These are phyloP conservation scores for Annulohypoxylon moriforme DNA, from an alignment of 495 filamentous ascomycete species.

Conservation along the genomic window DNA sequence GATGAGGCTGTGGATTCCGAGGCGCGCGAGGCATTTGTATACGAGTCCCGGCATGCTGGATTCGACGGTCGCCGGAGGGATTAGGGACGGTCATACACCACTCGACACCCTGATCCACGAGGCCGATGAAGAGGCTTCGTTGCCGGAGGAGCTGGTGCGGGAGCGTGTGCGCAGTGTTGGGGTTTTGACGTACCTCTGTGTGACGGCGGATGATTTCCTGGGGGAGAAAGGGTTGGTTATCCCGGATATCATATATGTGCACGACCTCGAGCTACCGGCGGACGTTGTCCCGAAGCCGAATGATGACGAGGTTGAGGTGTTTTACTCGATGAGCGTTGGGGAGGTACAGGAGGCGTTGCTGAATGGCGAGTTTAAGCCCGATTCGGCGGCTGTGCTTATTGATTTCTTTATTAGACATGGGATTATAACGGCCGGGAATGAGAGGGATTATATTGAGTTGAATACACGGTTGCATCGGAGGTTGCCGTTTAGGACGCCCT, in stretches of 20 bases:
- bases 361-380: constrained; percentile 65
- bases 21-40: constrained; percentile 57
- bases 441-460: constrained; percentile 63
- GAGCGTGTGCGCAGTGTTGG: constrained; percentile 50
- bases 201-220: constrained; percentile 45
- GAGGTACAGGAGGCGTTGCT: constrained; percentile 59
- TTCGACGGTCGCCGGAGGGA: constrained; percentile 65
- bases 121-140: constrained; percentile 64
- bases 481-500: constrained; percentile 56
- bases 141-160: constrained; percentile 50
- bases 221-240: constrained; percentile 37
- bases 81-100: constrained; percentile 56
- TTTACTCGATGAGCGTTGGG: constrained; percentile 59
- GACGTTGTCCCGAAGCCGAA: constrained; percentile 55
- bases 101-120: constrained; percentile 65
- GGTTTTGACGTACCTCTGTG: constrained; percentile 55
- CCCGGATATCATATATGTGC: constrained; percentile 51
- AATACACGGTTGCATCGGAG: constrained; percentile 58
- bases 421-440: constrained; percentile 61
- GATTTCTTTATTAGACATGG: constrained; percentile 69
- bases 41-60: constrained; percentile 67
- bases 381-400: constrained; percentile 61
- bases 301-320: constrained; percentile 65
- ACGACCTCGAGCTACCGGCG: constrained; percentile 33
- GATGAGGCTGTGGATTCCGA: constrained; percentile 64